Conservation (phyloP, 441 rosid species). For the Adansonia gregorii region DNA sequence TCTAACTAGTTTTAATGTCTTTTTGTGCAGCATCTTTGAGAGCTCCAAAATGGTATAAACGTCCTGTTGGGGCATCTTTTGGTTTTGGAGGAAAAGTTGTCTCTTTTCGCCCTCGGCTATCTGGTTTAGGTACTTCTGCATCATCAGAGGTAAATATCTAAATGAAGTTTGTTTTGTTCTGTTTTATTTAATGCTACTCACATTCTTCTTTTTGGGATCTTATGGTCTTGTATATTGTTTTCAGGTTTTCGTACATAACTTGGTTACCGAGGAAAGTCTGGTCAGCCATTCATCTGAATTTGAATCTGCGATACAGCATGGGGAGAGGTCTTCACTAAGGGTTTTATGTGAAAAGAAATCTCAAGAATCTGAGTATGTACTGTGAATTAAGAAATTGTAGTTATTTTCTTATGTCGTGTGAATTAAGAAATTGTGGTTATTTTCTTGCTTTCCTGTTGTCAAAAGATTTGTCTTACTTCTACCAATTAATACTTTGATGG, state of each 20-base stretch:
- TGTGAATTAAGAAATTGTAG: slow-evolving; percentile 25
- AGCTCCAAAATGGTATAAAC: slow-evolving; percentile 99
- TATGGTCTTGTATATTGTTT: slow-evolving; percentile 31
- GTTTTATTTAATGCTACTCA: not conserved
- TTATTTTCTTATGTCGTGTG: slow-evolving; percentile 45
- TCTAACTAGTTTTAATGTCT: slow-evolving; percentile 10
- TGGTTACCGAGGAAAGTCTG: slow-evolving; percentile 79
- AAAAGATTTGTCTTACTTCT: slow-evolving; percentile 22
- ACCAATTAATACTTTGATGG: slow-evolving; percentile 23
- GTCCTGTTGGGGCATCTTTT: slow-evolving; percentile 95
- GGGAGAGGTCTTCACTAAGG: slow-evolving; percentile 78
- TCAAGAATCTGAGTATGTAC: slow-evolving; percentile 80
- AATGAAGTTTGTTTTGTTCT: slow-evolving; percentile 37
- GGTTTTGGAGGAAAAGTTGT: slow-evolving; percentile 99
- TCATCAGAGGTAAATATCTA: slow-evolving; percentile 95
- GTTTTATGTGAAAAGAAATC: slow-evolving; percentile 81
- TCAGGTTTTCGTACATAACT: slow-evolving; percentile 76
- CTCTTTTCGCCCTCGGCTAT: slow-evolving; percentile 62
- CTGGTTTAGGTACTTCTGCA: slow-evolving; percentile 48
- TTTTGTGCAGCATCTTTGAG: slow-evolving; percentile 55
- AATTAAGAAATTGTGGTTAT: slow-evolving; percentile 26
- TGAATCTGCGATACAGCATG: slow-evolving; percentile 86
- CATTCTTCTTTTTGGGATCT: slow-evolving; percentile 22
- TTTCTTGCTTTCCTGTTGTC: slow-evolving; percentile 20
- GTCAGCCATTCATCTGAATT: slow-evolving; percentile 85